These are phyloP conservation scores for Trichoderma erinaceum DNA, from an alignment of 495 filamentous ascomycete species.

Conservation along the genomic window DNA sequence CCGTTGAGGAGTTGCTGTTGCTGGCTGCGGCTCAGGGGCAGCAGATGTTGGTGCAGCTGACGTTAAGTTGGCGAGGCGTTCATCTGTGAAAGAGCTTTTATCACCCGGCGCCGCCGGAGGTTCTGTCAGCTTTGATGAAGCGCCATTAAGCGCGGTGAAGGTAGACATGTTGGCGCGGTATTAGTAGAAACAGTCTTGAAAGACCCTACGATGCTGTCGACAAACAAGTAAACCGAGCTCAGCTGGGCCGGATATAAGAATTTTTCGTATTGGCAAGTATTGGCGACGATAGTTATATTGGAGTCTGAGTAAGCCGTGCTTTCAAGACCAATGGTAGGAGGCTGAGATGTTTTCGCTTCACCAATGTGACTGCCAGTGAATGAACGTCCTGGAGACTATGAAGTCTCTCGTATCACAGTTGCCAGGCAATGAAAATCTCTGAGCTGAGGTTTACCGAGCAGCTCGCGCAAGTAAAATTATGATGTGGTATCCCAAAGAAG, in stretches of 20 bases:
- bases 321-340: neutral
- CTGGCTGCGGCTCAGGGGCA: constrained; percentile 10
- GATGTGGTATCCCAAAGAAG: neutral
- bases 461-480: neutral
- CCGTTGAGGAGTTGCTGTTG: neutral
- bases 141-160: constrained; percentile 45
- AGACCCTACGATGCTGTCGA: neutral
- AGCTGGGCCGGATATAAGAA: neutral
- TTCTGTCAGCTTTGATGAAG: constrained; percentile 37
- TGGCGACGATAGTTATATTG: neutral
- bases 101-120: constrained; percentile 25
- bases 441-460: neutral
- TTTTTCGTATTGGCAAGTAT: neutral
- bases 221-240: neutral
- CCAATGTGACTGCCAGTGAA: neutral
- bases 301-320: neutral
- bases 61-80: neutral
- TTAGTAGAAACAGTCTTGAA: neutral
- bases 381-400: neutral
- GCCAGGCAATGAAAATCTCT: neutral
- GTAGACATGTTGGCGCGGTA: constrained; percentile 17
- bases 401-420: neutral
- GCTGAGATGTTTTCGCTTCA: neutral
- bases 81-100: neutral
- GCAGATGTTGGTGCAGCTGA: neutral